phyloP scores from a whole-genome alignment of 31 red algal genomes.

The Odonthalia washingtoniensis region DNA sequence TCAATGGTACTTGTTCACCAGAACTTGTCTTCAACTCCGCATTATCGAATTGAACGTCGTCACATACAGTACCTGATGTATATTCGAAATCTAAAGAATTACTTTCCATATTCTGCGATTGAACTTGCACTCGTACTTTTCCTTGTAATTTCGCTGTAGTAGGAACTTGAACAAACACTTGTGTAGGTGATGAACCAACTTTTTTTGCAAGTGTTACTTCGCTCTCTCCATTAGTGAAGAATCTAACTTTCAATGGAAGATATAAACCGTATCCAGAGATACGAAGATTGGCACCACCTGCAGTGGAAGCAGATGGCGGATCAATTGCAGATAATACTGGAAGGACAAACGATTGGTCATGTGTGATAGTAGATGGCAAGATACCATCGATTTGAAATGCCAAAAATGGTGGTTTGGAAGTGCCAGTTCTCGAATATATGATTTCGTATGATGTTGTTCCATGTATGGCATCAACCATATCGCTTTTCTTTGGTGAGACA shows the following conservation, averaged over 20 bases:
- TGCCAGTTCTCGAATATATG: not conserved
- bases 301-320: constrained; percentile 37
- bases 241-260: constrained; percentile 57
- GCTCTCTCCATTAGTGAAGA: too few species aligned
- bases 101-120: constrained; percentile 13
- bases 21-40: constrained; percentile 2
- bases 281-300: constrained; percentile 49
- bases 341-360: constrained; percentile 59
- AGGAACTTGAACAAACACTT: constrained; percentile 44
- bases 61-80: constrained; percentile 49
- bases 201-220: not conserved
- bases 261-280: constrained; percentile 68
- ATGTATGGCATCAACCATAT: constrained; percentile 12
- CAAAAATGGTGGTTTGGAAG: too few species aligned
- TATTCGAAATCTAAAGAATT: constrained; percentile 65
- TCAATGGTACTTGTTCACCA: constrained; percentile 10
- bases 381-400: constrained; percentile 49
- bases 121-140: not conserved
- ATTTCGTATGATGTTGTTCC: constrained; percentile 39
- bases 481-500: not conserved
- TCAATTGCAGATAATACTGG: constrained; percentile 53
- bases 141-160: not conserved
- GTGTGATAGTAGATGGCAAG: constrained; percentile 19
- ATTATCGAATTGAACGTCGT: constrained; percentile 38
- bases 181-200: not conserved